These are phyloP conservation scores for Botrytis deweyae DNA, from an alignment of 2,329 filamentous ascomycete genomes.

Conservation along the genomic window DNA sequence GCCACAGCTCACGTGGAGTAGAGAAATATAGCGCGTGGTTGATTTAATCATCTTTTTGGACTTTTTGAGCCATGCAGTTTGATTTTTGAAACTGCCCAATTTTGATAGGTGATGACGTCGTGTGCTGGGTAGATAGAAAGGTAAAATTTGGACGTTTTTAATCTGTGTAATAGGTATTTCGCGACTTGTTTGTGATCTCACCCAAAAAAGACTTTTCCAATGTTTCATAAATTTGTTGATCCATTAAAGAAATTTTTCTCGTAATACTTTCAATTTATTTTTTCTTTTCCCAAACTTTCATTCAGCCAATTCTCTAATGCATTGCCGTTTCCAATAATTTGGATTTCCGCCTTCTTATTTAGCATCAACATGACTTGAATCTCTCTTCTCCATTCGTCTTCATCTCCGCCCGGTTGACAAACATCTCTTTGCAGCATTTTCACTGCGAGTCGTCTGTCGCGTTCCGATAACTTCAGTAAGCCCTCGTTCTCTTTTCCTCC, in stretches of 20 bases:
- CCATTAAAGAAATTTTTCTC: background rate
- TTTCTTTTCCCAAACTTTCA: slow-evolving; percentile 23
- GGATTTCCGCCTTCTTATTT: slow-evolving; percentile 75
- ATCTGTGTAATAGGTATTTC: background rate
- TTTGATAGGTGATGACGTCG: background rate
- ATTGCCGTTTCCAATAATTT: slow-evolving; percentile 56
- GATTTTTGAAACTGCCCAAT: background rate
- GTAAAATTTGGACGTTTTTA: background rate
- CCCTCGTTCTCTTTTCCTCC: slow-evolving; percentile 14
- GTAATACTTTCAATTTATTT: background rate
- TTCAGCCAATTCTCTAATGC: slow-evolving; percentile 37
- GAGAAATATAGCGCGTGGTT: background rate
- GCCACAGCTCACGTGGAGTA: background rate
- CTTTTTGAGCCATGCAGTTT: background rate
- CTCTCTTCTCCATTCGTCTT: slow-evolving; percentile 50
- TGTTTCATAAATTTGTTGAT: background rate
- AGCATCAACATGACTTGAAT: slow-evolving; percentile 73
- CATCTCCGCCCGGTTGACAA: slow-evolving; percentile 34
- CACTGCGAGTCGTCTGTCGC: slow-evolving; percentile 56
- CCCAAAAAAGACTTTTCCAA: background rate
- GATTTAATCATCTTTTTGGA: background rate
- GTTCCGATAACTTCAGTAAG: slow-evolving; percentile 12
- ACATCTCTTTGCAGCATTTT: slow-evolving; percentile 51
- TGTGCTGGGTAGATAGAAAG: background rate
- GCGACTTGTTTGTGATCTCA: background rate